Evolutionary conservation across 805 yeast genomes (phyloP), one percentile per base, ranked within the genome.

Genomic region (Ogataea paradorogensis): DNA sequence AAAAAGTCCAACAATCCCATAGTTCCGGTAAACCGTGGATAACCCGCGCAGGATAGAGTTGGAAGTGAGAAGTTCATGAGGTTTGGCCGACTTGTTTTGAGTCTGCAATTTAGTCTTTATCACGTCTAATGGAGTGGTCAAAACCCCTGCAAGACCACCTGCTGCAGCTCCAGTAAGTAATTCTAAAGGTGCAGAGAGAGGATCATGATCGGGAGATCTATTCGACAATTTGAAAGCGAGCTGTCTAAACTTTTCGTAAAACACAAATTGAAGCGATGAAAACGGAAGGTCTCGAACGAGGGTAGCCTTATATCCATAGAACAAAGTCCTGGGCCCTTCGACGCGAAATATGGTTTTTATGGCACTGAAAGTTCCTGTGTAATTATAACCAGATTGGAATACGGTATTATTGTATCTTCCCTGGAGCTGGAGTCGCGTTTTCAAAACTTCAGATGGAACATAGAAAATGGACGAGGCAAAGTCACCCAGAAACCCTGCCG

Each of bases 301-400:
- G 0, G 99, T 93, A 20, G 97, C 98, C 61, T 85, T 89, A 65
- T 91, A 93, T 0, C 99, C 99, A 60, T 76, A 87, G 43, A 85
- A 84, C 46, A 93, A 69, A 0, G 97, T 81, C 9, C 72, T 65
- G 33, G 72, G 59, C 9, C 98, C 98, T 65, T 93, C 99, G 0
- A 63, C 65, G 36, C 67, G 65, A 1, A 77, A 63, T 3, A 93
- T 82, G 1, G 86, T 77, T 10, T 55, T 49, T 2, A 83, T 66
- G 1, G 98, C 96, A 63, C 87, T 78, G 9, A 70, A 53, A 29
- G 88, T 67, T n/a, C 86, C 84, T 33, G 69, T 70, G 61, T 91
- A 91, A 59, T 90, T 90, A 63, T 93, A 93, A 0, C 96, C 96
- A 27, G 90, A 79, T 16, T 73, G 68, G 47, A 88, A 89, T 60